phyloP scores from a whole-genome alignment of 202 grass and related monocot species.

The Musa balbisiana region DNA sequence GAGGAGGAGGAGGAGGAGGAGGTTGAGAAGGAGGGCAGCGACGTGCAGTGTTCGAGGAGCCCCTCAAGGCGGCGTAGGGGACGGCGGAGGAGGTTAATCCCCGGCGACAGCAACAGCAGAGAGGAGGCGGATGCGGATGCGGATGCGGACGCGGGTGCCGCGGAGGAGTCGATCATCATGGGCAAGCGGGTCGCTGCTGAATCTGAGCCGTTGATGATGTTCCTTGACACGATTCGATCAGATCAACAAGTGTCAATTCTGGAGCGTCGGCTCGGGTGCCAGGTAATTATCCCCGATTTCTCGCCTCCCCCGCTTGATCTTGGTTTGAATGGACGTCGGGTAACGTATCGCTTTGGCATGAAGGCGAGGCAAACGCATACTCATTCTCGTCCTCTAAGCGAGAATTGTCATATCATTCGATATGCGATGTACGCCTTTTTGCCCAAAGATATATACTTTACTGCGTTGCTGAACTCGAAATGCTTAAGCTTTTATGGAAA shows the following conservation, averaged over 20 bases:
- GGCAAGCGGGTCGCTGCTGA: constrained; percentile 19
- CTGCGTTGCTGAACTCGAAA: too few species aligned
- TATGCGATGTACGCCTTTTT: too few species aligned
- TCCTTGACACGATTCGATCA: constrained; percentile 51
- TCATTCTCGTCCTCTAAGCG: too few species aligned
- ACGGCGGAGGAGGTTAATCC: constrained; percentile 7
- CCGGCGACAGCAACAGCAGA: not conserved
- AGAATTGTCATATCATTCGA: too few species aligned
- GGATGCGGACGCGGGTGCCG: constrained; percentile 26
- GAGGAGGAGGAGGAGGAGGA: constrained; percentile 19
- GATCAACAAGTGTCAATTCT: constrained; percentile 52
- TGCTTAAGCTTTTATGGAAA: too few species aligned
- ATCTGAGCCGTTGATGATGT: constrained; percentile 36
- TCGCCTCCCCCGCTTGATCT: not conserved
- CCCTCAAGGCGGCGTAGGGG: constrained; percentile 29
- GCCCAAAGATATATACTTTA: too few species aligned
- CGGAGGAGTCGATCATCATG: not conserved
- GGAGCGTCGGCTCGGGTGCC: constrained; percentile 61
- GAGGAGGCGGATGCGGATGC: not conserved
- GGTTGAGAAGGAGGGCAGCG: constrained; percentile 58
- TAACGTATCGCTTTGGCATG: too few species aligned
- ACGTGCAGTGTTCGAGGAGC: constrained; percentile 71
- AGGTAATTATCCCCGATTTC: constrained; percentile 34
- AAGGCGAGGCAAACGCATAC: too few species aligned
- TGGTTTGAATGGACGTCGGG: not conserved